Percentiles rank a stretch among this genome's conserved stretches.
These are phyloP conservation scores for Phialophora expanda DNA, from an alignment of 2,329 filamentous ascomycete species.

Conservation along the genomic window DNA sequence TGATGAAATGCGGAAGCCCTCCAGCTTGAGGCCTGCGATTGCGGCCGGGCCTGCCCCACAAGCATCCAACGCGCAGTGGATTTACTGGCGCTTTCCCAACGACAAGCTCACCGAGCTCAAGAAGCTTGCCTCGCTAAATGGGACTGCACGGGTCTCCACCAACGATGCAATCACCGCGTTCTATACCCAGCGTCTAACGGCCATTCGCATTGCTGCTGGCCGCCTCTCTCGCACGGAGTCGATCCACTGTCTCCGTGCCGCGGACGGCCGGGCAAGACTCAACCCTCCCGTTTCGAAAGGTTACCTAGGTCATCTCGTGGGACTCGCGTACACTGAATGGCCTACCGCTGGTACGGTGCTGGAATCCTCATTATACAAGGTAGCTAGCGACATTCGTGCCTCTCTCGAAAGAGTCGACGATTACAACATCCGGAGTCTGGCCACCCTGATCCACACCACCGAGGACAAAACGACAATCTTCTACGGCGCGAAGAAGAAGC, in stretches of 20 bases:
- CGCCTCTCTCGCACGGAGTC: slow-evolving; percentile 10
- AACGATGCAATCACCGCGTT: slow-evolving; percentile 21
- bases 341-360: not conserved
- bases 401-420: slow-evolving; percentile 17
- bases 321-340: slow-evolving; percentile 18
- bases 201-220: slow-evolving; percentile 10
- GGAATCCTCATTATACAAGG: slow-evolving; percentile 9
- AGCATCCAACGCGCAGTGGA: not conserved
- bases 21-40: slow-evolving; percentile 1
- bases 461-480: slow-evolving; percentile 20
- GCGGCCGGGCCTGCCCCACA: not conserved
- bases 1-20: slow-evolving; percentile 12
- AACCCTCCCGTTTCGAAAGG: slow-evolving; percentile 14
- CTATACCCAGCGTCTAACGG: slow-evolving; percentile 14
- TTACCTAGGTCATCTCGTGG: slow-evolving; percentile 17
- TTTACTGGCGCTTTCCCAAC: slow-evolving; percentile 16
- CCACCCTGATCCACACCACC: slow-evolving; percentile 10
- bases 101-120: slow-evolving; percentile 21
- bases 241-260: slow-evolving; percentile 17
- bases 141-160: slow-evolving; percentile 5
- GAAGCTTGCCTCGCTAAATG: slow-evolving; percentile 3
- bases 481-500: slow-evolving; percentile 16
- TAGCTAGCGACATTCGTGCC: slow-evolving; percentile 15
- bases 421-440: slow-evolving; percentile 18
- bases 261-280: slow-evolving; percentile 9